A percentile compares a stretch with the other conserved stretches of the same genome.
phyloP scores from a whole-genome alignment of 345 rosid species.

The Eucalyptus melliodora region DNA sequence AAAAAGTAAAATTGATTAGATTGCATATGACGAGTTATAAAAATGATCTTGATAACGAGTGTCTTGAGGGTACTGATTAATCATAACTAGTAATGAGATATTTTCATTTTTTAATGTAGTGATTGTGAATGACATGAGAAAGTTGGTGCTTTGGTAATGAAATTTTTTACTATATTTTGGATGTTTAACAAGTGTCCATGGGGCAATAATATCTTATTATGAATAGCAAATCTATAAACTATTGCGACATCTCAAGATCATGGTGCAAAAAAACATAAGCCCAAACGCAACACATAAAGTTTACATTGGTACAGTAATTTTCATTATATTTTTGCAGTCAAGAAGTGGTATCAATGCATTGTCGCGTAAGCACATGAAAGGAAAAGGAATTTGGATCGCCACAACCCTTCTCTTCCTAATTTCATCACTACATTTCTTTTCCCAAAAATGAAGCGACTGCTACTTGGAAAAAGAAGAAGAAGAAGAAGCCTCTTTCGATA shows the following conservation, averaged over 20 bases:
- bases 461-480: background rate
- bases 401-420: background rate
- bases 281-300: too few relatives aligned
- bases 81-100: background rate
- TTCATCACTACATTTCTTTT: background rate
- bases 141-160: rapidly evolving
- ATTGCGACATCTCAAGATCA: too few relatives aligned
- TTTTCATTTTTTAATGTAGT: background rate
- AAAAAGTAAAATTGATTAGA: background rate
- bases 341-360: background rate
- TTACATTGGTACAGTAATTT: background rate
- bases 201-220: too few relatives aligned
- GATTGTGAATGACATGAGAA: background rate
- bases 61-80: background rate
- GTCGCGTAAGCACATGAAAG: background rate
- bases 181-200: too few relatives aligned
- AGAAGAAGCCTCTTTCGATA: background rate
- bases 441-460: background rate
- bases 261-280: too few relatives aligned
- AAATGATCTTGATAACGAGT: background rate
- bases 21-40: background rate
- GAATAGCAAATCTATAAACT: too few relatives aligned
- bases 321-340: background rate
- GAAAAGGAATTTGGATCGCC: background rate
- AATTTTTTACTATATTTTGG: background rate